These are phyloP conservation scores for Cystobasidium sp. DNA, from an alignment of 1,284 basidiomycete species.

Conservation along the genomic window DNA sequence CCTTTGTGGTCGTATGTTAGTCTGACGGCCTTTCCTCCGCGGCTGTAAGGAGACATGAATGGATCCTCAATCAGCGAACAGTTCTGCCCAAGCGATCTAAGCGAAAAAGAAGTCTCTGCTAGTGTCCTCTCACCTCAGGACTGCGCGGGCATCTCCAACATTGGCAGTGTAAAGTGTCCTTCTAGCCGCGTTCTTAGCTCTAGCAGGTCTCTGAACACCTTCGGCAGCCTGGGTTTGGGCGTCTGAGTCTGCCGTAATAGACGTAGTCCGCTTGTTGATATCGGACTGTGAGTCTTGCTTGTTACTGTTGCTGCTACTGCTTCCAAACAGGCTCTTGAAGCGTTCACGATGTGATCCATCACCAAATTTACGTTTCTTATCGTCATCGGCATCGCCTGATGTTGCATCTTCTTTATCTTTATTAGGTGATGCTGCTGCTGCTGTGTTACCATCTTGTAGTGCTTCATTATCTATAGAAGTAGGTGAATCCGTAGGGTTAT, in stretches of 20 bases:
- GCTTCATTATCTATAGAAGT: too few species aligned
- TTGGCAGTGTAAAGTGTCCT: constrained; percentile 95
- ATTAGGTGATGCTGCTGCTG: background rate
- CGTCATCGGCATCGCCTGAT: constrained; percentile 10
- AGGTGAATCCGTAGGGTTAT: background rate
- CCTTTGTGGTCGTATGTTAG: constrained; percentile 99
- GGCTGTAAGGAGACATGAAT: too few species aligned
- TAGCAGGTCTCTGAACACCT: constrained; percentile 50
- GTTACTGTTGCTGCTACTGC: background rate
- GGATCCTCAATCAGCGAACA: too few species aligned
- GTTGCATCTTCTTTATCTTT: constrained; percentile 2
- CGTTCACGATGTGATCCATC: constrained; percentile 41
- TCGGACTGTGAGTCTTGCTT: background rate
- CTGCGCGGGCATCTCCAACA: constrained; percentile 89
- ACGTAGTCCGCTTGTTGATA: background rate
- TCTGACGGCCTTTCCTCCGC: constrained; percentile 85
- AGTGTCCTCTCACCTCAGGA: constrained; percentile 67
- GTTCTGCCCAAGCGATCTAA: too few species aligned
- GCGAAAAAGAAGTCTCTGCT: too few species aligned
- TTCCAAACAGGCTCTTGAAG: constrained; percentile 32
- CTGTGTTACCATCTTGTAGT: background rate
- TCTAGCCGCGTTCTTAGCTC: constrained; percentile 59
- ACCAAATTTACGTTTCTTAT: constrained; percentile 41
- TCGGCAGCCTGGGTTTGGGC: constrained; percentile 1
- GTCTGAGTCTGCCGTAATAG: background rate